Evolutionary conservation across 2,329 filamentous ascomycete species (phyloP), one percentile per base, ranked within the genome.

Genomic region (Aspergillus cejpii): DNA sequence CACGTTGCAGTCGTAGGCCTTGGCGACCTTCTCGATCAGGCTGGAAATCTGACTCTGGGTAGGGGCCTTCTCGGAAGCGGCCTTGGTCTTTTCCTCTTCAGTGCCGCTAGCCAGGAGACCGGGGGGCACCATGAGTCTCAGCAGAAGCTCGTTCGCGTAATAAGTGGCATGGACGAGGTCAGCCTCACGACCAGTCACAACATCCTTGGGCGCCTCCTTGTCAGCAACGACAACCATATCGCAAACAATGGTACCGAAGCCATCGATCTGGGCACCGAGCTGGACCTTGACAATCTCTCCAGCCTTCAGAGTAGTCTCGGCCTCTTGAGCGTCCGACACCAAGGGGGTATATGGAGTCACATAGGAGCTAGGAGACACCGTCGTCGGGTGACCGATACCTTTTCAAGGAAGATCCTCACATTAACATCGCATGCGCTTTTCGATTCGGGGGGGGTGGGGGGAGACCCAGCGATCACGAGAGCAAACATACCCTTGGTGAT

Each of bases 241-340:
- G 73, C 92, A 96, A 59, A 96, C 87, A 65, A 98, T 96, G 57
- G 91, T 86, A 59, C 88, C 89, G 64, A 97, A 94, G 43, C 92
- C 92, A 73, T 97, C 88, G 53, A 98, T 96, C 74, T 98, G 92
- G 41, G 92, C 92, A 63, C 92, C 92, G n/a, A 98, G 81, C 74
- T 98, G 92, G 67, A 98, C 92, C 81, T 98, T 98, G 73, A 95
- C 79, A 50, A 87, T 74, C 74, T 98, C 92, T 51, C 83, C 85
- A 41, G 84, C 78, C 74, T 95, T 87, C 59, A 98, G 78, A 62
- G 83, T 81, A 39, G 79, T 76, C 46, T 78, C 79, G 50, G 91
- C 87, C 75, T 98, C 92, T 66, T 84, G 81, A 67, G 84, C 76
- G 63, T 98, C 92, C 53, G 89, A 83, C 57, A 81, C 82, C 59